These are phyloP conservation scores for Neonectria neomacrospora DNA, from an alignment of 2,329 filamentous ascomycete species.

Conservation along the genomic window DNA sequence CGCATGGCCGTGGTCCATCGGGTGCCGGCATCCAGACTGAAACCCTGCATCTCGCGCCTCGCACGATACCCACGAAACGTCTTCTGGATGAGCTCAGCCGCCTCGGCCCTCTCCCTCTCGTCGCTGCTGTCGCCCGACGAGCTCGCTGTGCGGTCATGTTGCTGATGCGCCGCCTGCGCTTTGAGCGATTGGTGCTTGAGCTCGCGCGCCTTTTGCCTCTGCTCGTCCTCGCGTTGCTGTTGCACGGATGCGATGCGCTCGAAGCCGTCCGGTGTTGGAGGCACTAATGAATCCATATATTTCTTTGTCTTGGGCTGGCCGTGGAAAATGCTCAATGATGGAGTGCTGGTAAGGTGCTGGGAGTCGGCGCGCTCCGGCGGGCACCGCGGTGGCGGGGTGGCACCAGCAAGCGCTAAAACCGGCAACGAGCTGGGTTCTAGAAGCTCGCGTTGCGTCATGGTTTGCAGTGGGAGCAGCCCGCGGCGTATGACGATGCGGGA, in stretches of 20 bases:
- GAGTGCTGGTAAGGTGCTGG: slow-evolving; percentile 29
- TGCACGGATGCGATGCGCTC: slow-evolving; percentile 62
- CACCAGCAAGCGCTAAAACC: slow-evolving; percentile 29
- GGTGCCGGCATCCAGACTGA: slow-evolving; percentile 74
- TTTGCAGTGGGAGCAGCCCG: not conserved
- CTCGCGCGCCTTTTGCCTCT: slow-evolving; percentile 54
- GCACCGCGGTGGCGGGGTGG: slow-evolving; percentile 34
- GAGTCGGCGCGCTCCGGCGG: slow-evolving; percentile 16
- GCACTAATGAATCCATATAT: slow-evolving; percentile 63
- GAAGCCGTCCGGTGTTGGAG: slow-evolving; percentile 59
- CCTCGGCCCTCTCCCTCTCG: slow-evolving; percentile 51
- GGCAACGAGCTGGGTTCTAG: slow-evolving; percentile 36
- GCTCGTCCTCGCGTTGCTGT: slow-evolving; percentile 57
- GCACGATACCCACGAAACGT: slow-evolving; percentile 82
- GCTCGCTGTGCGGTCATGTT: slow-evolving; percentile 37
- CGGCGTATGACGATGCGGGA: slow-evolving; percentile 11
- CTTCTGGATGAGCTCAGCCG: slow-evolving; percentile 71
- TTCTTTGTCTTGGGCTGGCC: slow-evolving; percentile 48
- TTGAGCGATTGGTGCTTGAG: slow-evolving; percentile 51
- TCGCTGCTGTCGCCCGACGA: slow-evolving; percentile 27
- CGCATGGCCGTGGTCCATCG: slow-evolving; percentile 76
- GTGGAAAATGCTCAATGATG: slow-evolving; percentile 30
- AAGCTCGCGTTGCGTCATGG: slow-evolving; percentile 42
- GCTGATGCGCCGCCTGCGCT: slow-evolving; percentile 39
- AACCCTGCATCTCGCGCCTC: slow-evolving; percentile 75